phyloP scores from a whole-genome alignment of 2,329 filamentous ascomycete genomes.

The Trichophyton equinum region DNA sequence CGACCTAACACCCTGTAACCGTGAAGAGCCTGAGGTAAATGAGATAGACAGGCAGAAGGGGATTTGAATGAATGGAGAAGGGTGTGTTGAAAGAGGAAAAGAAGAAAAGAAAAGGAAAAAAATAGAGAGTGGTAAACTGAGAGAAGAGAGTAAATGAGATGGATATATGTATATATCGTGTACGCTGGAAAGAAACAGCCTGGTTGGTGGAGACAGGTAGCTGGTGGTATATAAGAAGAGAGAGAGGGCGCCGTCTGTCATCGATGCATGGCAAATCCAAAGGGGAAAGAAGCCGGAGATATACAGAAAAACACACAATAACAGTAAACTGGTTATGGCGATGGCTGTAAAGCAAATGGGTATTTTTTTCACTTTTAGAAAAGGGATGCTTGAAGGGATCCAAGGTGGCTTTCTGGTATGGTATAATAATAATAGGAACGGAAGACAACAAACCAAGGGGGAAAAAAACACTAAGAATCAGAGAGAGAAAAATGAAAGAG shows the following conservation, averaged over 20 bases:
- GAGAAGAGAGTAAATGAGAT: background rate
- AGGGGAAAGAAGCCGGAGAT: background rate
- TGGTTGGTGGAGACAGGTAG: background rate
- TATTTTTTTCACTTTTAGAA: conserved; percentile 1
- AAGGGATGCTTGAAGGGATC: background rate
- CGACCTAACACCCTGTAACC: background rate
- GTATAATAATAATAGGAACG: background rate
- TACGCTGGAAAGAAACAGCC: background rate
- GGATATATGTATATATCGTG: background rate
- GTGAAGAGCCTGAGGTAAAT: background rate
- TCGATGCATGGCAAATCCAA: background rate
- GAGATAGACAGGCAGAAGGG: background rate
- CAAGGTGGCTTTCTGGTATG: background rate
- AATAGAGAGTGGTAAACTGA: background rate
- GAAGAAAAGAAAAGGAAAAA: too few relatives aligned
- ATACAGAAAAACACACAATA: background rate
- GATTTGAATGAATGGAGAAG: background rate
- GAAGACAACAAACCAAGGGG: background rate
- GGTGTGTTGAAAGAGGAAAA: background rate
- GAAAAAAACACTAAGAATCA: background rate
- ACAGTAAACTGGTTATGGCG: background rate
- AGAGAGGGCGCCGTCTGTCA: background rate
- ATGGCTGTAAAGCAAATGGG: background rate
- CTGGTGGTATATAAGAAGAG: background rate
- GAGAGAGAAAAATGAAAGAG: background rate